phyloP scores from a whole-genome alignment of 2,329 filamentous ascomycete species.

The Periconia digitata region DNA sequence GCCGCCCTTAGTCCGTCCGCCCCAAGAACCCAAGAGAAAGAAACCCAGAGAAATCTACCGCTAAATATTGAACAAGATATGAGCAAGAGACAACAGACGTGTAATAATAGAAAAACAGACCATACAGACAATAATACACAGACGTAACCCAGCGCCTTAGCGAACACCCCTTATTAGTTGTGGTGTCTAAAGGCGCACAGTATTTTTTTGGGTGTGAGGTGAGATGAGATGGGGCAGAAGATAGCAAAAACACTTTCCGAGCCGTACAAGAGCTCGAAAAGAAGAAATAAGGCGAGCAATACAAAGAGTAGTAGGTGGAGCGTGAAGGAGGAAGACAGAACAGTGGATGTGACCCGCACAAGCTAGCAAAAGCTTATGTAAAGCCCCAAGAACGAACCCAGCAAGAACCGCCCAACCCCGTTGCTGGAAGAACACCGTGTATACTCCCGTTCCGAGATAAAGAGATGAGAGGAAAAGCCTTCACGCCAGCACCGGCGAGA shows the following conservation, averaged over 20 bases:
- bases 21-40: not conserved
- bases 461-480: slow-evolving; percentile 15
- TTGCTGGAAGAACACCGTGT: slow-evolving; percentile 25
- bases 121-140: slow-evolving; percentile 26
- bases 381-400: slow-evolving; percentile 5
- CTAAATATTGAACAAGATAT: slow-evolving; percentile 7
- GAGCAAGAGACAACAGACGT: too few relatives aligned
- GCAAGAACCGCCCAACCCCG: slow-evolving; percentile 15
- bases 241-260: slow-evolving; percentile 8
- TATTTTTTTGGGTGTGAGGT: too few relatives aligned
- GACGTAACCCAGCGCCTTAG: slow-evolving; percentile 25
- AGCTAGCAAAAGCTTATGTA: slow-evolving; percentile 15
- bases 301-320: not conserved
- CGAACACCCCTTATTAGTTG: slow-evolving; percentile 7
- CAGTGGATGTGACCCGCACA: slow-evolving; percentile 23
- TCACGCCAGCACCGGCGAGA: slow-evolving; percentile 15
- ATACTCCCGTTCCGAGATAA: slow-evolving; percentile 12
- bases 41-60: slow-evolving; percentile 3
- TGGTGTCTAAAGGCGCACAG: slow-evolving; percentile 3
- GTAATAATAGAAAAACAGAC: too few relatives aligned
- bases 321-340: slow-evolving; percentile 13
- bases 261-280: not conserved
- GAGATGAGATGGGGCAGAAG: slow-evolving; percentile 8
- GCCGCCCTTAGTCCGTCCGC: not conserved
- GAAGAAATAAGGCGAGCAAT: slow-evolving; percentile 5